Conservation (phyloP, 495 filamentous ascomycete genomes). For the Aspergillus funiculosus region DNA sequence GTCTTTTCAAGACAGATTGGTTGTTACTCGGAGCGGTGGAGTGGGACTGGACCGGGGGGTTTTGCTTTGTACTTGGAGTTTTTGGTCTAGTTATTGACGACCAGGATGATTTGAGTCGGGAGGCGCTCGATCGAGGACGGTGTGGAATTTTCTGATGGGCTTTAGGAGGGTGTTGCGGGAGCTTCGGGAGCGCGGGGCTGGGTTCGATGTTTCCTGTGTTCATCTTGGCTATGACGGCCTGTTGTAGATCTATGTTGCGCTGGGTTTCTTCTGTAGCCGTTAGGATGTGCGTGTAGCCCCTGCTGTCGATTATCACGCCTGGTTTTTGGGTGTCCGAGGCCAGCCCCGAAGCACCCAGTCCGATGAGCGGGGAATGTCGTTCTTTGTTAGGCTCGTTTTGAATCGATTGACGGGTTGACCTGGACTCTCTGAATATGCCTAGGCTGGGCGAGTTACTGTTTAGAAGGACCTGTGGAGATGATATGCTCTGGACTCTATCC, state of each 20-base stretch:
- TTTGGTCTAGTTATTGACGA: background rate
- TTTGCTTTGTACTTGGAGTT: background rate
- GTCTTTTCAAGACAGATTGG: background rate
- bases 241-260: constrained; percentile 18
- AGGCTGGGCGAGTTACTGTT: constrained; percentile 9
- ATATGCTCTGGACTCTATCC: constrained; percentile 1
- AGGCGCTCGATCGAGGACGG: background rate
- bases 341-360: background rate
- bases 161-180: too few relatives aligned
- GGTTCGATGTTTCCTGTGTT: constrained; percentile 3
- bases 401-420: background rate
- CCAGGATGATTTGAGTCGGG: constrained; percentile 5
- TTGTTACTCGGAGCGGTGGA: too few relatives aligned
- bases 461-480: constrained; percentile 10
- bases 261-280: constrained; percentile 18
- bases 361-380: background rate
- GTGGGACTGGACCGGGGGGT: too few relatives aligned
- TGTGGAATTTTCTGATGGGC: too few relatives aligned
- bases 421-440: constrained; percentile 1
- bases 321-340: background rate
- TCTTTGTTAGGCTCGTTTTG: background rate
- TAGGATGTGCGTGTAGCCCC: constrained; percentile 18
- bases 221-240: constrained; percentile 31
- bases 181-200: background rate
- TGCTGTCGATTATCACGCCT: constrained; percentile 23